These are phyloP conservation scores for Gossypium gossypioides DNA, from an alignment of 441 rosid species.

Conservation along the genomic window DNA sequence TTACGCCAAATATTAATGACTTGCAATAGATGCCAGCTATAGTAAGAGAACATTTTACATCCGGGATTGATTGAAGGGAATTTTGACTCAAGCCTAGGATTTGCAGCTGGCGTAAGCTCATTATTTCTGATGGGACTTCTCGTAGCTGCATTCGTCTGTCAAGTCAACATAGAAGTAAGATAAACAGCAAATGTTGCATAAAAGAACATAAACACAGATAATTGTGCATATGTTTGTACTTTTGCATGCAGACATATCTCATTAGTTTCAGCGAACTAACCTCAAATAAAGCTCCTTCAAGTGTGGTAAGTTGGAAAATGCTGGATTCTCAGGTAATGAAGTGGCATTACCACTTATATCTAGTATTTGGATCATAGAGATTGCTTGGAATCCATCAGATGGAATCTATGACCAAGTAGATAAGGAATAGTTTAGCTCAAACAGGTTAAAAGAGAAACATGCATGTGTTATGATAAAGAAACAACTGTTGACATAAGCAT, in stretches of 20 bases:
- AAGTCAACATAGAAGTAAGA: constrained; percentile 17
- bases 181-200: constrained; percentile 1
- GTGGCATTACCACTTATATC: constrained; percentile 68
- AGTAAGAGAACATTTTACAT: constrained; percentile 29
- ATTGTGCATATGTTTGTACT: not conserved
- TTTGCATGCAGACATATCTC: not conserved
- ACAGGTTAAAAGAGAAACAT: constrained; percentile 1
- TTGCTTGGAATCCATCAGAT: constrained; percentile 61
- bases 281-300: constrained; percentile 82
- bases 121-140: constrained; percentile 58
- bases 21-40: not conserved
- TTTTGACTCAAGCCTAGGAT: constrained; percentile 77
- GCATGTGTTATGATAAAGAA: not conserved
- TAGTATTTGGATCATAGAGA: constrained; percentile 58
- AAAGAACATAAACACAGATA: not conserved
- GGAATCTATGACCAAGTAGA: constrained; percentile 49
- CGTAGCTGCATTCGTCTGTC: constrained; percentile 57
- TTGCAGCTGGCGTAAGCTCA: constrained; percentile 44
- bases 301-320: constrained; percentile 53
- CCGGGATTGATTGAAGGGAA: constrained; percentile 56
- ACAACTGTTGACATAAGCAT: not conserved
- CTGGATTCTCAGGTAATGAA: constrained; percentile 45
- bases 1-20: not conserved
- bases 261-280: constrained; percentile 31
- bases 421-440: constrained; percentile 12